A percentile compares a stretch with the other conserved stretches of the same genome.
Conservation (phyloP, 163 green algal species). For the Volvox carteri region DNA sequence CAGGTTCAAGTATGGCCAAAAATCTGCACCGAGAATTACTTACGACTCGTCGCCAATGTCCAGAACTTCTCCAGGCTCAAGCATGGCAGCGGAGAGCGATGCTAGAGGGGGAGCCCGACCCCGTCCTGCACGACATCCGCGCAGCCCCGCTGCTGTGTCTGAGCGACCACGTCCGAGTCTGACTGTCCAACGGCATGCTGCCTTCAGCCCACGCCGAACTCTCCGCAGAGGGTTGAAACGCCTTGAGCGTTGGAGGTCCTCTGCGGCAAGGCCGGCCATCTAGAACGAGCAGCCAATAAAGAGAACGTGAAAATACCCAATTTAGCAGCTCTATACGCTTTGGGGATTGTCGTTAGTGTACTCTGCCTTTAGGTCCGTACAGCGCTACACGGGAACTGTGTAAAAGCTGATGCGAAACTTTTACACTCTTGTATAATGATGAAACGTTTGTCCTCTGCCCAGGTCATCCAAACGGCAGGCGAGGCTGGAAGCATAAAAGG, state of each 20-base stretch:
- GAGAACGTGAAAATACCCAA: background rate
- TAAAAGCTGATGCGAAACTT: background rate
- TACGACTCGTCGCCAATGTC: background rate
- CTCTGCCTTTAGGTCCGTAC: background rate
- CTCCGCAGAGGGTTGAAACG: background rate
- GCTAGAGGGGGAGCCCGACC: background rate
- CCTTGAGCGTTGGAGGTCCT: background rate
- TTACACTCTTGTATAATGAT: background rate
- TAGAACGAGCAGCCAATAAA: background rate
- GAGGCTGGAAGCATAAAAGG: too few relatives aligned
- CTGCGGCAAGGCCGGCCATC: background rate
- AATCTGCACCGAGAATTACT: background rate
- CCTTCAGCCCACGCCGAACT: constrained; percentile 6
- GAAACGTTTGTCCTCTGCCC: background rate
- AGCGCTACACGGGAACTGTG: background rate
- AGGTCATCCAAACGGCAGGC: too few relatives aligned
- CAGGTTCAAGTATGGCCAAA: background rate
- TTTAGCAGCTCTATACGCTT: background rate
- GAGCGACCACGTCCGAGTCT: constrained; percentile 1
- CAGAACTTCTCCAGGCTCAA: constrained; percentile 12
- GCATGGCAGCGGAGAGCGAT: constrained; percentile 19
- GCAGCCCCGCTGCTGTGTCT: background rate
- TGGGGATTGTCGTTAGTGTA: background rate
- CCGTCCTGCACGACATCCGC: background rate
- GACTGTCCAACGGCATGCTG: constrained; percentile 30